These are phyloP conservation scores for Amaranthus cruentus DNA, from an alignment of 148 eudicot species.

Conservation along the genomic window DNA sequence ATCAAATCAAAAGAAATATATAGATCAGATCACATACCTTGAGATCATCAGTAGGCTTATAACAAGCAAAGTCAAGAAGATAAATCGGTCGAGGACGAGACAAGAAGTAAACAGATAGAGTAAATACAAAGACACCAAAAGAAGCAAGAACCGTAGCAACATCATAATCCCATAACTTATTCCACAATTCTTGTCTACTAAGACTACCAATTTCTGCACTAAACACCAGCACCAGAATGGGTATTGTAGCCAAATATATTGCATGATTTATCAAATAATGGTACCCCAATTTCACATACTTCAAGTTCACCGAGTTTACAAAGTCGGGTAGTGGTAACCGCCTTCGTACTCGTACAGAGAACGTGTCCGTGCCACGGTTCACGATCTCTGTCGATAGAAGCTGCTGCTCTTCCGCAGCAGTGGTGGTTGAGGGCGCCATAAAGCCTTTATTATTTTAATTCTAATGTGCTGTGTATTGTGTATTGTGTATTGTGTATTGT, in stretches of 20 bases:
- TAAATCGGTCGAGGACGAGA: conserved; percentile 69
- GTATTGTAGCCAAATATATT: conserved; percentile 67
- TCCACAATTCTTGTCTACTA: conserved; percentile 63
- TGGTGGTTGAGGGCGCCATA: conserved; percentile 19
- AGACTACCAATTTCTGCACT: conserved; percentile 74
- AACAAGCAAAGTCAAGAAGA: conserved; percentile 87
- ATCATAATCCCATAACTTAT: conserved; percentile 64
- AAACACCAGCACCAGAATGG: conserved; percentile 57
- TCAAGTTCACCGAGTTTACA: conserved; percentile 77
- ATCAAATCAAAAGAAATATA: not conserved
- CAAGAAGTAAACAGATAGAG: conserved; percentile 62
- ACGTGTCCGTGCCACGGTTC: conserved; percentile 64
- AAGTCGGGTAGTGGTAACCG: conserved; percentile 76
- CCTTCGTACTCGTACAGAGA: conserved; percentile 80
- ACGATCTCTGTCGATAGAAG: conserved; percentile 76
- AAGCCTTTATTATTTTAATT: too few relatives aligned
- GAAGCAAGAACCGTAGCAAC: conserved; percentile 68
- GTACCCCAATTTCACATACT: conserved; percentile 87
- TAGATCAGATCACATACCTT: conserved; percentile 38
- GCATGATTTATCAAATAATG: conserved; percentile 81
- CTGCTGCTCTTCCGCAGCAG: conserved; percentile 42
- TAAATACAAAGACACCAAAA: conserved; percentile 61
- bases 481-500: too few relatives aligned
- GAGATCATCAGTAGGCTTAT: conserved; percentile 64
- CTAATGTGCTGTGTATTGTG: too few relatives aligned